Evolutionary conservation across 176 grass and related monocot genomes (phyloP), one percentile per base, ranked within the genome.

Genomic region (Rhynchospora tenuis): DNA sequence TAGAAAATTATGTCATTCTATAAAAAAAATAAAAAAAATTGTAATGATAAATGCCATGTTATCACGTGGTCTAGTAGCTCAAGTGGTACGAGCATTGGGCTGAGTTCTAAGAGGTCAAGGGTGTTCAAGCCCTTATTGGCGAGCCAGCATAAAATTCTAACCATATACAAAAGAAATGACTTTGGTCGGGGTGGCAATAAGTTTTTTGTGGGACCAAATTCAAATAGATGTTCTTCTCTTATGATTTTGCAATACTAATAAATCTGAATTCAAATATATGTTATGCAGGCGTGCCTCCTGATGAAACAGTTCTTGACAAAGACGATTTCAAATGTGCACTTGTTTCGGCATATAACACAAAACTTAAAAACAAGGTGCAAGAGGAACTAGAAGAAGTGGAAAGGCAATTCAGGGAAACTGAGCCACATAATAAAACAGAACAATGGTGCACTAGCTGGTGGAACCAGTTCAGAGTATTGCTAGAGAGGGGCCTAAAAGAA

Each of bases 371-470:
- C 57, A 59, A 54, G 15, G 59, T 90, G 5, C 26, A 28, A 10
- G 84, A 86, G 60, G 88, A 90, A 76, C 6, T 86, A 44, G 70
- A 50, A 50, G 63, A 44, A 65, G 59, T 81, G 11, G 19, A 19
- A 13, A 52, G 72, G 10, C 73, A 77, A 48, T 66, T 42, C 33
- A 56, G 46, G 9, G 89, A 85, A 22, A 38, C 46, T 11, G 82
- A 90, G 5, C 9, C 77, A 15, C 71, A 69, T 54, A 84, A 85
- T n/a, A 75, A n/a, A 11, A 28, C 14, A 16, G 31, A 57, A 42
- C 10, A 81, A n/a, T 90, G 89, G 81, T 87, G 85, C 29, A 85
- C 74, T 19, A 87, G 19, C 42, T 90, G 89, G 89, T 87, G 89
- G 81, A 81, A 80, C 10, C 89, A 90, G 43, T 87, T 90, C 85